Conservation (phyloP, 225 moss, liverwort and hornwort species). For the Anthoceros angustus region DNA sequence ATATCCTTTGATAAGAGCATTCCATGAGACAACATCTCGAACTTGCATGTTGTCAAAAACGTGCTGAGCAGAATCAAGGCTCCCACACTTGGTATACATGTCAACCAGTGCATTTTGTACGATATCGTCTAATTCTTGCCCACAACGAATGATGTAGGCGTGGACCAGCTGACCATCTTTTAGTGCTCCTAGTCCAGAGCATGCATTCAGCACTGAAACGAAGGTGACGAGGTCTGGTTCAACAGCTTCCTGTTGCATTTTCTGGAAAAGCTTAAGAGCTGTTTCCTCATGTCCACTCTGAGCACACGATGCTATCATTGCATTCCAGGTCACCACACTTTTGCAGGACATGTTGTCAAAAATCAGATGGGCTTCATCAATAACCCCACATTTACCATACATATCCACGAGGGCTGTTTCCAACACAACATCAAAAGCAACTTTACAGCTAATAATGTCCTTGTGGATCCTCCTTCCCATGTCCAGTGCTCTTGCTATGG, state of each 20-base stretch:
- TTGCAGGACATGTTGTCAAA: conserved; percentile 18
- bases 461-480: conserved; percentile 18
- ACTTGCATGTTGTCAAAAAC: conserved; percentile 1
- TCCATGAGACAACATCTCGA: conserved; percentile 1
- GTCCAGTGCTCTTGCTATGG: conserved; percentile 8
- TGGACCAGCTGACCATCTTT: neutral
- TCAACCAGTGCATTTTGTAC: neutral
- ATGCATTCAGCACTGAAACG: conserved; percentile 1
- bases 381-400: conserved; percentile 16
- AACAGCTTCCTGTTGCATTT: conserved; percentile 3
- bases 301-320: conserved; percentile 30
- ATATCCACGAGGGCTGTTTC: conserved; percentile 29
- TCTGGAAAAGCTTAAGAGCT: neutral
- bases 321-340: conserved; percentile 22
- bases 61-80: neutral
- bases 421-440: conserved; percentile 18
- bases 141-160: neutral
- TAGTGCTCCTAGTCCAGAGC: neutral
- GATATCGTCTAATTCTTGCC: neutral
- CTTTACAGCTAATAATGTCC: conserved; percentile 12
- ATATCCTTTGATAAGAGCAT: conserved; percentile 1
- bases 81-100: conserved; percentile 1
- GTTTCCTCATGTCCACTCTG: neutral
- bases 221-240: neutral
- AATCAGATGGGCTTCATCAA: conserved; percentile 7